Conservation (phyloP, 495 filamentous ascomycete species). For the Daldinia concentrica region DNA sequence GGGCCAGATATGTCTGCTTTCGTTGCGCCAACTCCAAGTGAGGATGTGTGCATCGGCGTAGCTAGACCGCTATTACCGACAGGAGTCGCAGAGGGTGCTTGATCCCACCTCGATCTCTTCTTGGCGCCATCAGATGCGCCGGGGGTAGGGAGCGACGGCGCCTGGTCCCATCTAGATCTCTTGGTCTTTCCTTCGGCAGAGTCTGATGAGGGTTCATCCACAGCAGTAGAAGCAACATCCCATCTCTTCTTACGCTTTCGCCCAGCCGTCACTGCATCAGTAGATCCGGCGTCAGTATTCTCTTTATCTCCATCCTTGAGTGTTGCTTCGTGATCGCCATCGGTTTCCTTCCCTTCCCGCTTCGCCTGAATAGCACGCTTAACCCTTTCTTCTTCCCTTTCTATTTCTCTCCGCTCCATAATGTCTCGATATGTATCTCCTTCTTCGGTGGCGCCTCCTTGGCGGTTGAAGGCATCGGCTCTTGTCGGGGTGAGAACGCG, state of each 20-base stretch:
- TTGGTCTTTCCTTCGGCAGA: conserved; percentile 68
- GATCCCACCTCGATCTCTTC: conserved; percentile 87
- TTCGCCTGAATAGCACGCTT: conserved; percentile 81
- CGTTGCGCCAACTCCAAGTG: conserved; percentile 62
- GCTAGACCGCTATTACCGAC: conserved; percentile 82
- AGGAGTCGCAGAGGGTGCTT: conserved; percentile 85
- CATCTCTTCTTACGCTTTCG: conserved; percentile 93
- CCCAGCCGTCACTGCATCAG: conserved; percentile 68
- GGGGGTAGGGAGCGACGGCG: conserved; percentile 69
- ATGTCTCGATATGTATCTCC: conserved; percentile 82
- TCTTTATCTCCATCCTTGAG: conserved; percentile 78
- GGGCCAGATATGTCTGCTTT: conserved; percentile 83
- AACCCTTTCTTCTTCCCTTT: conserved; percentile 94
- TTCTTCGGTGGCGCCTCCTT: conserved; percentile 70
- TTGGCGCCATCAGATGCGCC: conserved; percentile 66
- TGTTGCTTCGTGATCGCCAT: conserved; percentile 67
- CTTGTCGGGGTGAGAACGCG: conserved; percentile 87
- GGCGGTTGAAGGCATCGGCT: conserved; percentile 84
- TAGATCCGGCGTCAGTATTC: conserved; percentile 73
- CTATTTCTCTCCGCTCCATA: conserved; percentile 90
- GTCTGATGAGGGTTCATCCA: conserved; percentile 57
- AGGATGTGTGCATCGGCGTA: conserved; percentile 84
- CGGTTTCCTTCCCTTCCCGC: conserved; percentile 65
- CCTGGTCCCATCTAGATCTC: conserved; percentile 90
- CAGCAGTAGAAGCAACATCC: conserved; percentile 73